These are phyloP conservation scores for Hirschfeldia incana DNA, from an alignment of 345 rosid species.

Conservation along the genomic window DNA sequence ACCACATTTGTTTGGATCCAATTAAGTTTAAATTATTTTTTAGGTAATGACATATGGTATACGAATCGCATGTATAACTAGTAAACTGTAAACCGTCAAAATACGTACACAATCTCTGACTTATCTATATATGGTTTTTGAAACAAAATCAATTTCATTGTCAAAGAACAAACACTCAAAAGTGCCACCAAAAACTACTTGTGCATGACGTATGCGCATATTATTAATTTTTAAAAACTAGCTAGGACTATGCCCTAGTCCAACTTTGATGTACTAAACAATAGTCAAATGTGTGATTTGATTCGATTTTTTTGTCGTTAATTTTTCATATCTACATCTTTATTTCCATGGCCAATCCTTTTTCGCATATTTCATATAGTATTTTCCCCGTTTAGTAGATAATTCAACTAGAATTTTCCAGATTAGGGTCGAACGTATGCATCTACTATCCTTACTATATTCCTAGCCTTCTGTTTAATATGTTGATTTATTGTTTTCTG, in stretches of 20 bases:
- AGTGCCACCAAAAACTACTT: conserved; percentile 13
- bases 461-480: conserved; percentile 23
- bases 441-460: conserved; percentile 26
- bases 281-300: conserved; percentile 39
- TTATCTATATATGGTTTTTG: background rate
- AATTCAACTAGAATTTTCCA: conserved; percentile 9
- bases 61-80: too few species aligned
- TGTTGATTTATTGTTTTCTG: conserved; percentile 12
- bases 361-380: conserved; percentile 1
- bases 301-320: conserved; percentile 39
- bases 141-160: conserved; percentile 7
- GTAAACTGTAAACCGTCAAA: background rate
- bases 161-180: conserved; percentile 1
- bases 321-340: background rate
- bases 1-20: too few species aligned
- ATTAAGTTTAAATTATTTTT: too few species aligned
- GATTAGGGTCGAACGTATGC: conserved; percentile 27
- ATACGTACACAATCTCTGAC: background rate
- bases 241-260: conserved; percentile 29
- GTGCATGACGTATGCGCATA: conserved; percentile 30
- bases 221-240: conserved; percentile 7
- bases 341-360: conserved; percentile 28
- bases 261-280: conserved; percentile 34
- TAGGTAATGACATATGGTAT: too few species aligned
- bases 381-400: background rate